phyloP scores from a whole-genome alignment of 2,329 filamentous ascomycete species.

The Apiospora kogelbergensis region DNA sequence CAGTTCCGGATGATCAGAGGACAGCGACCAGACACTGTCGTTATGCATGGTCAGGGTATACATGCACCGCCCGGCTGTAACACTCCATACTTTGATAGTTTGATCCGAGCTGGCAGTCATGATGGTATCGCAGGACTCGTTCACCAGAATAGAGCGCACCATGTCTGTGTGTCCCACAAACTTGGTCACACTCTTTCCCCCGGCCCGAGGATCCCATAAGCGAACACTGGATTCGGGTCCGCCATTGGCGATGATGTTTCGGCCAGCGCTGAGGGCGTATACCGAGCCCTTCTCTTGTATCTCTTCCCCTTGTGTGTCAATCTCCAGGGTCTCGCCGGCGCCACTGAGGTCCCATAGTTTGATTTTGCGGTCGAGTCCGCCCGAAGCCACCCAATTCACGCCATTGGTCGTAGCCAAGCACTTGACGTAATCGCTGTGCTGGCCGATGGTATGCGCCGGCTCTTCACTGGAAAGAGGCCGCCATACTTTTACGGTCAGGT shows the following conservation, averaged over 20 bases:
- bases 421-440: conserved; percentile 96
- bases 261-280: conserved; percentile 81
- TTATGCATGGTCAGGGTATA: conserved; percentile 99
- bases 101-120: conserved; percentile 95
- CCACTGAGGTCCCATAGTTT: conserved; percentile 92
- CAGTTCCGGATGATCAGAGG: conserved; percentile 81
- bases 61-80: conserved; percentile 93
- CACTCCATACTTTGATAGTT: conserved; percentile 97
- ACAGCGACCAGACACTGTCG: conserved; percentile 95
- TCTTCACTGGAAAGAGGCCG: conserved; percentile 68
- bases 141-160: conserved; percentile 86
- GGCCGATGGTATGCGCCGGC: conserved; percentile 78
- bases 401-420: conserved; percentile 74
- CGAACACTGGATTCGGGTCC: conserved; percentile 92
- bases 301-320: conserved; percentile 82
- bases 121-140: conserved; percentile 83
- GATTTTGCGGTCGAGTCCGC: conserved; percentile 89
- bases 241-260: conserved; percentile 82
- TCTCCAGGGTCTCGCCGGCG: conserved; percentile 80
- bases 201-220: conserved; percentile 86
- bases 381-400: conserved; percentile 88
- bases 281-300: conserved; percentile 88
- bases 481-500: conserved; percentile 92
- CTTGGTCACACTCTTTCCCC: conserved; percentile 90
- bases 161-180: conserved; percentile 97